These are phyloP conservation scores for Flaveria brownii DNA, from an alignment of 129 eudicot genomes.

Conservation along the genomic window DNA sequence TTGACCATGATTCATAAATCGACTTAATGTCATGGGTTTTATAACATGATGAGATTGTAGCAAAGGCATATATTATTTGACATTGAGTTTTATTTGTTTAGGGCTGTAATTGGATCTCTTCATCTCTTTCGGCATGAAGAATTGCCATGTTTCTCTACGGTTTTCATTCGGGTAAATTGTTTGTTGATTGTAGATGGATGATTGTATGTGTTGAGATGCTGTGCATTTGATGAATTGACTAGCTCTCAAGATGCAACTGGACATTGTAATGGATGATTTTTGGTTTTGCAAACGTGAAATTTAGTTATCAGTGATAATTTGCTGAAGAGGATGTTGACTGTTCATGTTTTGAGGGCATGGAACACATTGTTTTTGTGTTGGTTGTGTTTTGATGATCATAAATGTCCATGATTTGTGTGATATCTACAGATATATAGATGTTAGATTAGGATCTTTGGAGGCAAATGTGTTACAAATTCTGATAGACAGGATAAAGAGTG, in stretches of 20 bases:
- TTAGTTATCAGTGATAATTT: not conserved
- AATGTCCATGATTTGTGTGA: not conserved
- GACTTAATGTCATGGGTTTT: slow-evolving; percentile 6
- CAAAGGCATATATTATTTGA: slow-evolving; percentile 35
- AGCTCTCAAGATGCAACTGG: slow-evolving; percentile 39
- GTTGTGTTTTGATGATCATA: not conserved
- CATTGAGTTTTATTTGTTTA: slow-evolving; percentile 56
- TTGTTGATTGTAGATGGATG: slow-evolving; percentile 90
- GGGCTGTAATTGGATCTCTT: slow-evolving; percentile 73
- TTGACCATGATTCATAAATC: slow-evolving; percentile 7
- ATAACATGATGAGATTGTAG: not conserved
- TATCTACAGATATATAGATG: not conserved
- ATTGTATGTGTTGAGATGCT: slow-evolving; percentile 37
- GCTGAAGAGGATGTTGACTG: not conserved
- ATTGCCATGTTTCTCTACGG: slow-evolving; percentile 26
- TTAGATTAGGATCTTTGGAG: too few species aligned
- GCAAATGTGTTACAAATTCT: not conserved
- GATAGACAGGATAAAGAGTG: not conserved
- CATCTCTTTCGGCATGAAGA: slow-evolving; percentile 52
- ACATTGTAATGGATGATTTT: slow-evolving; percentile 27
- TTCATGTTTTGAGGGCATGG: slow-evolving; percentile 20
- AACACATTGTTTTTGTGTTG: not conserved
- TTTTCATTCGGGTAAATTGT: slow-evolving; percentile 37
- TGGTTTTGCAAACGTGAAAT: slow-evolving; percentile 5
- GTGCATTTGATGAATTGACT: slow-evolving; percentile 44